Base-by-base conservation (phyloP, 805 yeast species). In the Yamadazyma laniorum region DNA sequence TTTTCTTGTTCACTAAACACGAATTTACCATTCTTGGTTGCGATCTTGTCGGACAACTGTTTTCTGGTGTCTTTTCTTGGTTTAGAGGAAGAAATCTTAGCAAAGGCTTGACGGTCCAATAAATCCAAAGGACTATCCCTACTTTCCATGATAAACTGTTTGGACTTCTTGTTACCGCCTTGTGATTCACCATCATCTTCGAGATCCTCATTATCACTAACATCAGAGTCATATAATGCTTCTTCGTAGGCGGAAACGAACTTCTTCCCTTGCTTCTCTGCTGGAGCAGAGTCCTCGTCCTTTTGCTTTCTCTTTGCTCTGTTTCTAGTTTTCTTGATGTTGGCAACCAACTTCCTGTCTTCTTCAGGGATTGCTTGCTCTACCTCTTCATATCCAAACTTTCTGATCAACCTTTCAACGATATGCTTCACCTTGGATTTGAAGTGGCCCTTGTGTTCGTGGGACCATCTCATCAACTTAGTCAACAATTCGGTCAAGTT, bases 381-480 rank as follows among this genome's bases (percentile, higher is more conserved):
- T 36, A 93, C 76, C n/a, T 70, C 74, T 23, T 90, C 97, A 45
- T 78, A 74, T n/a, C 98, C 96, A 56, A 87, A 88, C 56, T 89
- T 81, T 58, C 99, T 79, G 38, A 91, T 77, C 53, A 93, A 69
- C 52, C 98, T 78, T 71, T 93, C 99, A 45, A 93, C 70, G 38
- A 93, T 84, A 56, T 93, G 97, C 67, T 88, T 87, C 25, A 93
- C 91, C 61, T 87, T 91, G 11, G 90, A 77, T 59, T 87, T 89
- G 74, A 93, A 93, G 57, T 89, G 96, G 33, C 95, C 95, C 55
- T 88, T 87, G 63, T 91, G 97, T 58, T 90, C 97, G 59, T 88
- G 93, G 29, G 96, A 87, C 93, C 97, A 90, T 44, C 80, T 79
- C 76, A 93, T 71, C 53, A 93, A 73, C 51, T 85, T 83, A 18